These are phyloP conservation scores for Biscogniauxia mediterranea DNA, from an alignment of 2,329 filamentous ascomycete genomes.

Conservation along the genomic window DNA sequence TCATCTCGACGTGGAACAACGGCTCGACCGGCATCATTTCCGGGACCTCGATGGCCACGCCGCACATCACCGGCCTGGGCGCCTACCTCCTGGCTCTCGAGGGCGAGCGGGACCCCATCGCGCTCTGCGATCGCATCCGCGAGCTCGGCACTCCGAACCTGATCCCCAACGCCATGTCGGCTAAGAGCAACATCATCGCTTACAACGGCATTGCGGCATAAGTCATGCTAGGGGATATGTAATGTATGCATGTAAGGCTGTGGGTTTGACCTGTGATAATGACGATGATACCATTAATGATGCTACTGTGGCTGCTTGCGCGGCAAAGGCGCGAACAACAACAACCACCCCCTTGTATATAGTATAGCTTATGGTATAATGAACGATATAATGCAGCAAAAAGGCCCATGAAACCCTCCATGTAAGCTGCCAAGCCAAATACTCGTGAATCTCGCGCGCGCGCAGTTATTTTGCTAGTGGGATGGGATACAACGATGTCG, in stretches of 20 bases:
- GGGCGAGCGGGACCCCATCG: slow-evolving; percentile 32
- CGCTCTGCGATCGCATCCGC: slow-evolving; percentile 26
- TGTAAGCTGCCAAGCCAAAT: not conserved
- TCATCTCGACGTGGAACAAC: slow-evolving; percentile 40
- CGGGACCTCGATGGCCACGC: slow-evolving; percentile 45
- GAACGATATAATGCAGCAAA: slow-evolving; percentile 4
- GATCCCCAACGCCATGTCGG: slow-evolving; percentile 18
- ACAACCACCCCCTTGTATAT: not conserved
- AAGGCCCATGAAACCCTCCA: not conserved
- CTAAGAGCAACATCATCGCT: slow-evolving; percentile 22
- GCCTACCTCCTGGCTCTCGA: slow-evolving; percentile 49
- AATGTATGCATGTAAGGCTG: not conserved
- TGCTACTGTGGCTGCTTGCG: not conserved
- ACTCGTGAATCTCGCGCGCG: not conserved
- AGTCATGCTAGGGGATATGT: not conserved
- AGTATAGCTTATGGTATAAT: not conserved
- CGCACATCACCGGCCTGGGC: slow-evolving; percentile 42
- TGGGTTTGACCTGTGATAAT: not conserved
- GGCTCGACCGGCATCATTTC: slow-evolving; percentile 40
- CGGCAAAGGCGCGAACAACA: not conserved
- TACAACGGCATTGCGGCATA: slow-evolving; percentile 19
- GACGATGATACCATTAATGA: not conserved
- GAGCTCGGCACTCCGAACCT: slow-evolving; percentile 21
- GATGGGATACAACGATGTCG: no score
- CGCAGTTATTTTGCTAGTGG: not conserved